Base-by-base conservation (phyloP, 306 rosid species). In the Comarum palustre region DNA sequence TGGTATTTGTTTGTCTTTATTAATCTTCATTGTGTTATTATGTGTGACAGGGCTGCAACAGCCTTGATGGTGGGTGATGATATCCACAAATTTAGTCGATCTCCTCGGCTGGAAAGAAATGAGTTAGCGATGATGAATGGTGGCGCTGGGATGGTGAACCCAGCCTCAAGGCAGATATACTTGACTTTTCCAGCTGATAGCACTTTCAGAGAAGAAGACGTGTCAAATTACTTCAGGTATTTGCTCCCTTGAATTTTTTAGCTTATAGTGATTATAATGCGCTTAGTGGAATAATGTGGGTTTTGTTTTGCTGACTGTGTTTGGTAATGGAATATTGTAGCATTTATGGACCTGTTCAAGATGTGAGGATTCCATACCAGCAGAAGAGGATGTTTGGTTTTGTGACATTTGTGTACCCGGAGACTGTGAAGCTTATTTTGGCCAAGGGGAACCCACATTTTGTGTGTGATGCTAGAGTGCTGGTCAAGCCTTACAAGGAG, bases 401-500 rank as follows among this genome's bases (percentile, higher is more conserved):
- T 67, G 99, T 94, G 7, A 94, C 99, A 3, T 94, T 94, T 57
- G 91, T 94, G 69, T 94, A 85, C 47, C 89, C 99, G 0, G 99
- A 91, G 72, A 94, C 99, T 0, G 97, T 94, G 87, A 94, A 94
- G 89, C 90, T 88, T 31, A 91, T 91, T 59, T 78, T 94, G 69
- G 92, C 97, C 1, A 94, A 94, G 70, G 99, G 99, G 66, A 94
- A 94, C 76, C 99, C 99, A 55, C 97, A 94, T 86, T 94, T 94
- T 55, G 97, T 94, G 19, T 91, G 99, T 82, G 99, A 94, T 89
- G 97, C 99, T 29, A 65, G 99, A 57, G 99, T 94, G 61, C 96
- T 94, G 22, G 99, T 94, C 31, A 94, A 94, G 86, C 99, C 99
- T 82, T 94, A 94, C 85, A 94, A 94, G 88, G 99, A 94, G 87